Base-by-base conservation (phyloP, 2,329 filamentous ascomycete genomes). In the Aspergillus texensis region DNA sequence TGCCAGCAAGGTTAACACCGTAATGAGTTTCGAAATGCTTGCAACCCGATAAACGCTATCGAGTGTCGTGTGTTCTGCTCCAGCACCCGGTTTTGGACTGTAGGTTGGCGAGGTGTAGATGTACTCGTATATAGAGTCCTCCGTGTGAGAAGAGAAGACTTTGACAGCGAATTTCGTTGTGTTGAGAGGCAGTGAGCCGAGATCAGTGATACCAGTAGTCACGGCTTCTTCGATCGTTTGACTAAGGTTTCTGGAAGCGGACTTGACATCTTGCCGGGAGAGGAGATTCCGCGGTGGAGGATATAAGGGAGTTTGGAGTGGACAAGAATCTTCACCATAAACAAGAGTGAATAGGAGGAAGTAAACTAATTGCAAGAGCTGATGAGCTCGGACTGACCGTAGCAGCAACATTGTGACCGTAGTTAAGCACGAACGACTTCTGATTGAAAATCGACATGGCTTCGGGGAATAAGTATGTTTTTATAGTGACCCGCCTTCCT, bases 41-140 rank as follows among this genome's bases (percentile, higher is more conserved):
- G 76, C 80, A 19, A 82, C 71, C 11, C 81, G 77, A 65, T 81
- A 82, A 2, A 83, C 74, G 0, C 77, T 81, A 61, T 83, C 78
- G 10, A 72, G 69, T 4, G 73, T 69, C 19, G 68, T 64, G 28
- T 57, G 65, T 34, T 59, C 67, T 16, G 77, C 67, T 0, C 50
- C 50, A 10, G 3, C 1, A 11, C 28, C 50, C 10, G 30, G 4
- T 9, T 3, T 14, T 1, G 19, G 30, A 16, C 28, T 32, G 19
- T 53, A 34, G 9, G 66, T 67, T 11, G 74, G 72, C n/a, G 75
- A 74, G 6, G 76, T 77, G 59, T 78, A 75, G 26, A 75, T 75
- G 28, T 77, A 75, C 3, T 57, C 34, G 26, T 67, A 64, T 10
- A 67, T n/a, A 8, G 73, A 69, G 57, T 77, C 71, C 36, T 71